Evolutionary conservation across 257 asterid species (phyloP).

Genomic region (Solanum lignicaule): DNA sequence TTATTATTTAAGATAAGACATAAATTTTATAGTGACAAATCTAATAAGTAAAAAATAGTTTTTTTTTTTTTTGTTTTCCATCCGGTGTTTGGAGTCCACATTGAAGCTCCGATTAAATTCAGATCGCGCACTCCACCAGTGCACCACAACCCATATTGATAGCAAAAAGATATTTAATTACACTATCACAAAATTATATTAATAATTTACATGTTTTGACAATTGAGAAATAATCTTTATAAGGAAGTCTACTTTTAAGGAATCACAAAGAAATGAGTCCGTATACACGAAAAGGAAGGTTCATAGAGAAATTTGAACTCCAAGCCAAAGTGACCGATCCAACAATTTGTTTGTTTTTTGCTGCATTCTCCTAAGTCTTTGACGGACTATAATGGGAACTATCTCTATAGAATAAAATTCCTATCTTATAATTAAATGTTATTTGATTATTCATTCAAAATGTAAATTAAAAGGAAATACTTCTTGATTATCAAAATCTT

Average conservation of each 20-base stretch:
- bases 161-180: neutral
- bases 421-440: neutral
- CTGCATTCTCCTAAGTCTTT: neutral
- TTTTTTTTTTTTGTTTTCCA: too few species aligned
- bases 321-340: neutral
- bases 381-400: neutral
- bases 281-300: neutral
- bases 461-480: neutral
- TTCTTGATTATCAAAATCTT: neutral
- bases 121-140: fast-evolving
- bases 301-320: neutral
- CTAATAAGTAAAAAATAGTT: neutral
- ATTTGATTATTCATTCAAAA: neutral
- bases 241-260: neutral
- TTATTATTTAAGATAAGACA: neutral
- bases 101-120: too few species aligned
- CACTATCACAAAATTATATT: neutral
- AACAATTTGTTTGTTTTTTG: neutral
- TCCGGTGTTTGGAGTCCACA: fast-evolving
- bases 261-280: neutral
- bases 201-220: neutral
- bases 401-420: too few species aligned
- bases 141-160: too few species aligned
- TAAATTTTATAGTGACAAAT: neutral
- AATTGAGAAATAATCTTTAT: neutral